phyloP scores from a whole-genome alignment of 345 rosid species.

The Gossypium mustelinum region DNA sequence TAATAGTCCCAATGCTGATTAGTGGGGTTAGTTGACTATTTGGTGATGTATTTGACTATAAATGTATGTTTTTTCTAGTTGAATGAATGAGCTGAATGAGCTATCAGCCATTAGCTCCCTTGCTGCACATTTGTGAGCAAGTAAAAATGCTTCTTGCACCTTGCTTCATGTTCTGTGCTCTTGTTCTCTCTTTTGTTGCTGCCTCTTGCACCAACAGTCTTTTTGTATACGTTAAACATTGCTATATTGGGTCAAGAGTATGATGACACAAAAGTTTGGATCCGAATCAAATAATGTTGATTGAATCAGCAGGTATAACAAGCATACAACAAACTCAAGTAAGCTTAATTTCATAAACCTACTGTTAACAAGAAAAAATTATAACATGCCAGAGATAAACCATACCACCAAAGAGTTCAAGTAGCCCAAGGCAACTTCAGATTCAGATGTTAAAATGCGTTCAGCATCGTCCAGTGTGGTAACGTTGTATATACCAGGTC shows the following conservation, averaged over 20 bases:
- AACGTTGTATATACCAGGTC: conserved; percentile 72
- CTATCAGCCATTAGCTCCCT: too few relatives aligned
- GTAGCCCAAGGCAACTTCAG: conserved; percentile 77
- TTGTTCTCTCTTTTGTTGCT: too few relatives aligned
- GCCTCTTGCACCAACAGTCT: too few relatives aligned
- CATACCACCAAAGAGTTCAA: conserved; percentile 85
- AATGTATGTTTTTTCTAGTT: too few relatives aligned
- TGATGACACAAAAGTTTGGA: not conserved
- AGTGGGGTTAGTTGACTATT: too few relatives aligned
- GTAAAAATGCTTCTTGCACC: too few relatives aligned
- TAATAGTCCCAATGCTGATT: too few relatives aligned
- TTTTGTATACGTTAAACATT: not conserved
- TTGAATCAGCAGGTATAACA: not conserved
- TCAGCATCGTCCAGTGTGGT: conserved; percentile 88
- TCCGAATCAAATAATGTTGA: not conserved
- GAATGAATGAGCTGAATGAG: too few relatives aligned
- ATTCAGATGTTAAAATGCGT: conserved; percentile 62
- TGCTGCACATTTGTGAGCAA: too few relatives aligned
- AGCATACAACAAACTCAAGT: not conserved
- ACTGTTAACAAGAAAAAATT: not conserved
- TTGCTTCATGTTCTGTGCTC: too few relatives aligned
- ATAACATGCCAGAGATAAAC: conserved; percentile 1
- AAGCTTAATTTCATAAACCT: not conserved
- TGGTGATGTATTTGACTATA: too few relatives aligned
- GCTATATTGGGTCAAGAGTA: not conserved